phyloP scores from a whole-genome alignment of 75 land plant genomes.

The Pseudotsuga menziesii region DNA sequence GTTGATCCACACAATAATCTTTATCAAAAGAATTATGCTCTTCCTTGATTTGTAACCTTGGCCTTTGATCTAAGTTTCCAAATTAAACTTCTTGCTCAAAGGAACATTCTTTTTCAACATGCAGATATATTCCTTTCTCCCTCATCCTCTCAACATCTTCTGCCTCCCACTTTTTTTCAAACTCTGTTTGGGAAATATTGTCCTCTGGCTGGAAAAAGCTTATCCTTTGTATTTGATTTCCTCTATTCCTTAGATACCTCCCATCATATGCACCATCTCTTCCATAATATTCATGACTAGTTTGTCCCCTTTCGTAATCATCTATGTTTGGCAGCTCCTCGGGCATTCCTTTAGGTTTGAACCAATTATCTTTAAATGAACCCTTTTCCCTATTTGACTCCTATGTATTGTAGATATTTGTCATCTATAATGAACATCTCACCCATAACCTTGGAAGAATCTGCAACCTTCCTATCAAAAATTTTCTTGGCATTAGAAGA shows the following conservation, averaged over 20 bases:
- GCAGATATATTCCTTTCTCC: too few relatives aligned
- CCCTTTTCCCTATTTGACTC: slow-evolving; percentile 4
- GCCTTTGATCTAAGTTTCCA: too few relatives aligned
- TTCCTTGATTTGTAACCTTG: too few relatives aligned
- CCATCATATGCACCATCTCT: not conserved
- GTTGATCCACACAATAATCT: too few relatives aligned
- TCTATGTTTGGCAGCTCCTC: not conserved
- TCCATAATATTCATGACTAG: not conserved
- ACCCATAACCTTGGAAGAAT: not conserved
- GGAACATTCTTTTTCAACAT: too few relatives aligned
- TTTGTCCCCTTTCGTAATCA: not conserved
- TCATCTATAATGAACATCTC: not conserved
- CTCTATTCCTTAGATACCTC: not conserved
- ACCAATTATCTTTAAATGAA: slow-evolving; percentile 2
- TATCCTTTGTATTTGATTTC: too few relatives aligned
- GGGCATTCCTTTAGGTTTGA: not conserved
- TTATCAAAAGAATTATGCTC: too few relatives aligned
- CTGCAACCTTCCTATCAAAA: not conserved
- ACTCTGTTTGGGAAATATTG: too few relatives aligned
- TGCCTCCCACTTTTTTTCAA: too few relatives aligned
- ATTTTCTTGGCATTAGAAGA: not conserved
- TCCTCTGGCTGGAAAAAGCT: too few relatives aligned
- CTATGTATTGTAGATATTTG: not conserved
- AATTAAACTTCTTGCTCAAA: too few relatives aligned
- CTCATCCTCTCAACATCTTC: too few relatives aligned